Evolutionary conservation across 768 basidiomycete genomes (phyloP), one percentile per base, ranked within the genome.

Genomic region (Daedaleopsis sinensis): DNA sequence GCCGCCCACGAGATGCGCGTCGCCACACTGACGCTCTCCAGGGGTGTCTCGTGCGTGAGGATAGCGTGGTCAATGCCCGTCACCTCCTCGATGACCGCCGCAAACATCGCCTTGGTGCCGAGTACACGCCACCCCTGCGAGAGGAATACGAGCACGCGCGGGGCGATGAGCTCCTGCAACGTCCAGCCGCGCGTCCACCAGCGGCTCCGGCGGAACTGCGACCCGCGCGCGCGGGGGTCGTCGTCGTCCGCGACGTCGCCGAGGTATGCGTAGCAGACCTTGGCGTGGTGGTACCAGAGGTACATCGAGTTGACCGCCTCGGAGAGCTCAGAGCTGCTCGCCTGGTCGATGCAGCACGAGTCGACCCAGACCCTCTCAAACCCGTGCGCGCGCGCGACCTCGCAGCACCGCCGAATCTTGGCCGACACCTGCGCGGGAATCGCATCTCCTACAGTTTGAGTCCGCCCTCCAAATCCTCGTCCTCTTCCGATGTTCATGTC

Each of bases 301-400:
- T 39, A 58, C 58, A 58, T 52, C 23, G 58, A 55, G 44, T 55
- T 55, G 54, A 55, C 42, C 7, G 54, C 39, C 24, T 55, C 42
- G 21, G 54, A 55, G 15, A 55, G 54, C 54, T 55, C 54, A 13
- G 54, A 43, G 54, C 24, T 44, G 54, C 44, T 55, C 24, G 23
- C 19, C 51, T 52, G 52, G 43, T 58, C 58, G 58, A 59, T 59
- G 35, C 58, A 59, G 43, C 58, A 59, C 42, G 58, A 59, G 43
- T 59, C 58, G 27, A 59, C 39, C 58, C 58, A 59, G 32, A 59
- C n/a, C 13, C 43, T 43, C 21, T 16, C 39, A 52, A 37, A 59
- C n/a, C 58, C 58, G 19, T 51, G 44, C 2, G 19, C 19, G 27
- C 58, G 52, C 27, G 58, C 58, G 52, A 59, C 32, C 15, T 21